Conservation (phyloP, 192 early-diverging fungal genomes). For the Entophlyctis helioformis region DNA sequence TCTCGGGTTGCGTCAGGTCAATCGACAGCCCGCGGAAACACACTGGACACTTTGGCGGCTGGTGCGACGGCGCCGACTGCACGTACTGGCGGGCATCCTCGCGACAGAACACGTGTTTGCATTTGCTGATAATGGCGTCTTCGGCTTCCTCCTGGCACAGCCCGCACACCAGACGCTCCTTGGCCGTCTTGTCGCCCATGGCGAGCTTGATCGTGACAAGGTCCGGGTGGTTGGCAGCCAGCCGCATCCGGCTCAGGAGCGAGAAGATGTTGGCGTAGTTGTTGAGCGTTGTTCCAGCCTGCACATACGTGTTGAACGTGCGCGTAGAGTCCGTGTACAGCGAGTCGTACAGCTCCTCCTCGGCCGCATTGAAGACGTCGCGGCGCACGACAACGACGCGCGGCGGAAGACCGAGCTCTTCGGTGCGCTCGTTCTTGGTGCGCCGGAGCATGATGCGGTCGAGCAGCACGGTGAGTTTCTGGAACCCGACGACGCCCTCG, state of each 20-base stretch:
- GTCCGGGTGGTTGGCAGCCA: constrained; percentile 81
- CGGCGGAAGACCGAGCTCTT: constrained; percentile 80
- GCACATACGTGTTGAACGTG: constrained; percentile 72
- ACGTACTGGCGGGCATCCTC: constrained; percentile 55
- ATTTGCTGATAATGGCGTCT: constrained; percentile 69
- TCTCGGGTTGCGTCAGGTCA: constrained; percentile 46
- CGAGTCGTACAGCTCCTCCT: constrained; percentile 81
- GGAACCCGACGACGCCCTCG: constrained; percentile 49
- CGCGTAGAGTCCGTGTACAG: constrained; percentile 54
- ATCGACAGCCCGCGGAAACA: constrained; percentile 68
- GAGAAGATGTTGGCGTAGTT: constrained; percentile 93
- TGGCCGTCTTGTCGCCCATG: constrained; percentile 18
- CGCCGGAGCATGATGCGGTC: constrained; percentile 82
- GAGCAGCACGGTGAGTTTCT: constrained; percentile 62
- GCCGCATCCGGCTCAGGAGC: constrained; percentile 74
- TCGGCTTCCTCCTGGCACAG: constrained; percentile 82
- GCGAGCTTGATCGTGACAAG: constrained; percentile 25
- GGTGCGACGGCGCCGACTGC: constrained; percentile 15
- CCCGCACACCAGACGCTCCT: constrained; percentile 68
- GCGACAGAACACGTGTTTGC: constrained; percentile 87
- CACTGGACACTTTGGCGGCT: constrained; percentile 54
- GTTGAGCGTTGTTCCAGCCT: constrained; percentile 70
- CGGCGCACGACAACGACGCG: constrained; percentile 65
- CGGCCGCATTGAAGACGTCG: constrained; percentile 77
- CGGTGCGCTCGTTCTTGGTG: constrained; percentile 78